Conservation (phyloP, 2,329 filamentous ascomycete species). For the Alternaria consortialis region DNA sequence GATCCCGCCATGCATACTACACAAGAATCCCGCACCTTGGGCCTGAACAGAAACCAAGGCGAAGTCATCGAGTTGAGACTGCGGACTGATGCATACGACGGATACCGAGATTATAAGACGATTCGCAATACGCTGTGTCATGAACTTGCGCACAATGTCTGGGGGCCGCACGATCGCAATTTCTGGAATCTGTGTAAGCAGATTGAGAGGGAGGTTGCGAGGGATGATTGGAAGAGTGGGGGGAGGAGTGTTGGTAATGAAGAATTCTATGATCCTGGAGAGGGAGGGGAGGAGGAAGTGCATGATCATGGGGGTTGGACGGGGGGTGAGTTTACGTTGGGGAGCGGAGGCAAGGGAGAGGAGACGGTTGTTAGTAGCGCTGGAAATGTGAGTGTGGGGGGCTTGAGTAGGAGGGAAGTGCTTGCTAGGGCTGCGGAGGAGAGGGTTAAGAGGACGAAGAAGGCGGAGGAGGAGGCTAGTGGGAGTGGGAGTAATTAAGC, state of each 20-base stretch:
- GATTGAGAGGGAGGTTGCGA: conserved; percentile 87
- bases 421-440: conserved; percentile 79
- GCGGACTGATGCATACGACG: conserved; percentile 92
- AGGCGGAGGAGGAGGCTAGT: conserved; percentile 51
- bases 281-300: conserved; percentile 36
- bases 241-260: conserved; percentile 59
- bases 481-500: conserved; percentile 17
- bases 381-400: conserved; percentile 45
- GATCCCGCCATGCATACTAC: conserved; percentile 85
- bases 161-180: conserved; percentile 79
- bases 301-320: conserved; percentile 57
- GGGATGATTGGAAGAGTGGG: conserved; percentile 77
- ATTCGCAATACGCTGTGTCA: conserved; percentile 94
- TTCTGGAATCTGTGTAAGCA: conserved; percentile 91
- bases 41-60: conserved; percentile 85
- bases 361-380: conserved; percentile 35
- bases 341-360: conserved; percentile 27
- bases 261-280: conserved; percentile 44
- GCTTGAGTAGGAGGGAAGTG: conserved; percentile 75
- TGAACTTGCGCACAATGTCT: conserved; percentile 92
- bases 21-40: conserved; percentile 82
- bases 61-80: conserved; percentile 90
- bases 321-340: conserved; percentile 52
- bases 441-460: conserved; percentile 62
- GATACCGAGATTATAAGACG: conserved; percentile 90